These are phyloP conservation scores for Mangifera indica DNA, from an alignment of 345 rosid genomes.

Conservation along the genomic window DNA sequence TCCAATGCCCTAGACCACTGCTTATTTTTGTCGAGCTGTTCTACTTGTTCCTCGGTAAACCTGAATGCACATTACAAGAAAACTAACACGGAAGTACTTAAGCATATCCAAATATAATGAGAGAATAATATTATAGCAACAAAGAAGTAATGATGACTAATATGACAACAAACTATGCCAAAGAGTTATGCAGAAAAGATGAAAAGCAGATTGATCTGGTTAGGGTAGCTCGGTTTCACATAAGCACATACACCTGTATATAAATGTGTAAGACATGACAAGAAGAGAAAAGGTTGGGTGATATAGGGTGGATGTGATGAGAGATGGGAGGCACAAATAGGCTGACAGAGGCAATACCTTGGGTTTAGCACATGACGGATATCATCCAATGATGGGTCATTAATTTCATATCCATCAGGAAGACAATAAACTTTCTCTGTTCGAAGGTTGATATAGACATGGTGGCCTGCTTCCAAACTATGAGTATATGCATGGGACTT, in stretches of 20 bases:
- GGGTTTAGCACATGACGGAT: slow-evolving; percentile 92
- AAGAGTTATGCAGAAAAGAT: neutral
- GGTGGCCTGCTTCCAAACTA: slow-evolving; percentile 97
- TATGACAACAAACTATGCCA: neutral
- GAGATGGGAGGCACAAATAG: neutral
- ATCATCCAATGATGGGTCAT: slow-evolving; percentile 92
- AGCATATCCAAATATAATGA: neutral
- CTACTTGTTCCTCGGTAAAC: slow-evolving; percentile 79
- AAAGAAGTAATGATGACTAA: neutral
- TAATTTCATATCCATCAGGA: slow-evolving; percentile 97
- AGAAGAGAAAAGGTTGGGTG: neutral
- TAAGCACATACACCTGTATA: neutral
- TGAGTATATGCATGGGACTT: slow-evolving; percentile 97
- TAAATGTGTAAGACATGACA: neutral
- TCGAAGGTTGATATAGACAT: slow-evolving; percentile 83
- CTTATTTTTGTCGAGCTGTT: slow-evolving; percentile 77
- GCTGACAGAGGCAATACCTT: slow-evolving; percentile 42
- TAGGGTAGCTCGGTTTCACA: neutral
- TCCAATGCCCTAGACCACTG: slow-evolving; percentile 99
- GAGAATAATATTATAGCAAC: neutral
- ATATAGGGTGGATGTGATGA: neutral
- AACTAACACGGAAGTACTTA: neutral
- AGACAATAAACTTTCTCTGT: slow-evolving; percentile 94
- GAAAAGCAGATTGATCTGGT: neutral
- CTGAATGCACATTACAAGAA: slow-evolving; percentile 38